Conservation (phyloP, 108 stramenopile genomes). For the Asterionellopsis glacialis region DNA sequence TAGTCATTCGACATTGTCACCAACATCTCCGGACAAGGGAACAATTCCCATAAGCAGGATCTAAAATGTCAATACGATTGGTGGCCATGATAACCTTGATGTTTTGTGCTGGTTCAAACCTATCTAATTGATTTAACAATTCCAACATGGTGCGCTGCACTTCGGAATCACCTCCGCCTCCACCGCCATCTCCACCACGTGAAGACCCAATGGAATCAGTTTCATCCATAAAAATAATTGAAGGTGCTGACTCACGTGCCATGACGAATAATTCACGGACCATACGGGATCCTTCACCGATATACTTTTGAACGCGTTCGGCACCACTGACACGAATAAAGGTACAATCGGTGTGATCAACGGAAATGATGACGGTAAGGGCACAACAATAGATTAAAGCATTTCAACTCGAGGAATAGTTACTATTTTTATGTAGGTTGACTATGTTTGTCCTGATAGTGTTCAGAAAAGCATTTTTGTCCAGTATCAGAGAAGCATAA, state of each 20-base stretch:
- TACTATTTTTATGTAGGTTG: too few species aligned
- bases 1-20: too few species aligned
- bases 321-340: conserved; percentile 99
- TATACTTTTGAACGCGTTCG: conserved; percentile 99
- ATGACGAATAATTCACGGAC: conserved; percentile 99
- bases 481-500: too few species aligned
- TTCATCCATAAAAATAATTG: conserved; percentile 99
- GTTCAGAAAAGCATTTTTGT: too few species aligned
- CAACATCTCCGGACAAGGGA: too few species aligned
- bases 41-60: too few species aligned
- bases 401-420: too few species aligned
- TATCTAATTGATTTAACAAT: conserved; percentile 98
- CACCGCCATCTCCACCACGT: conserved; percentile 77
- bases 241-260: conserved; percentile 98
- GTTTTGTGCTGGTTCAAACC: conserved; percentile 98
- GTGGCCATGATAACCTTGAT: conserved; percentile 99
- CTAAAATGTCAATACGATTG: conserved; percentile 98
- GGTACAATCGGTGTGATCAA: conserved; percentile 99
- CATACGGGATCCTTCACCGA: conserved; percentile 99
- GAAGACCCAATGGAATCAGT: conserved; percentile 96
- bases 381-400: too few species aligned
- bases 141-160: conserved; percentile 99
- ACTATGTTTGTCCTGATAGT: too few species aligned
- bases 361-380: too few species aligned
- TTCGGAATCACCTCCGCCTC: conserved; percentile 95